phyloP scores from a whole-genome alignment of 1,139 yeast genomes.

The Hyphopichia pseudoburtonii region DNA sequence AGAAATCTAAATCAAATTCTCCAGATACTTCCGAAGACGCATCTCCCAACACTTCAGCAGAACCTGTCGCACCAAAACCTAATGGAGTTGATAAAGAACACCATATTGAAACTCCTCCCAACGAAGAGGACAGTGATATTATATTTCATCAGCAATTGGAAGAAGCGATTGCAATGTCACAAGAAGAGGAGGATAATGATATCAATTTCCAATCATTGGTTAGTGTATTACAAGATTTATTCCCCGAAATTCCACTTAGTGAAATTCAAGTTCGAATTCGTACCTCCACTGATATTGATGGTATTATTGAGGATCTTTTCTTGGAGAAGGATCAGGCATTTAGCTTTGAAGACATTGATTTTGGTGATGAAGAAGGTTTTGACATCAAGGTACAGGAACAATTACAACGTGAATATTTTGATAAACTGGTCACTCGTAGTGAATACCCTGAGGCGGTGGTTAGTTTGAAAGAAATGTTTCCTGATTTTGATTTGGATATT shows the following conservation, averaged over 20 bases:
- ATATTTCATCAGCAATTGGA: no score
- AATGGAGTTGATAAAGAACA: no score
- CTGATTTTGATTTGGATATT: slow-evolving; percentile 14
- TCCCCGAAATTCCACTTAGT: slow-evolving; percentile 26
- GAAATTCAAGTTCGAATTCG: slow-evolving; percentile 24
- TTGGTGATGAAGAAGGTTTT: slow-evolving; percentile 3
- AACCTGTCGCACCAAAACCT: no score
- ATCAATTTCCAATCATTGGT: slow-evolving; percentile 16
- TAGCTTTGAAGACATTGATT: slow-evolving; percentile 1
- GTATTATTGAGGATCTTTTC: slow-evolving; percentile 22
- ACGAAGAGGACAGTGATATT: not conserved
- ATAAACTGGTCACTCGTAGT: not conserved
- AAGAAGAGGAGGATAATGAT: slow-evolving; percentile 11
- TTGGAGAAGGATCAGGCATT: slow-evolving; percentile 14
- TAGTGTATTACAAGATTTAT: slow-evolving; percentile 26
- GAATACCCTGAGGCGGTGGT: slow-evolving; percentile 10
- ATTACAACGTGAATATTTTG: not conserved
- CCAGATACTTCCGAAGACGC: no score
- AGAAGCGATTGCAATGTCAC: not conserved
- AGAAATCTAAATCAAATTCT: no score
- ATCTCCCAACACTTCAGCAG: no score
- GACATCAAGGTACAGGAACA: slow-evolving; percentile 1
- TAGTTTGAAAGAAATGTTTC: slow-evolving; percentile 24
- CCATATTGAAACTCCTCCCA: no score
- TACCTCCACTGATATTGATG: slow-evolving; percentile 19